Base-by-base conservation (phyloP, 2,329 filamentous ascomycete species). In the Blastomyces silverae region DNA sequence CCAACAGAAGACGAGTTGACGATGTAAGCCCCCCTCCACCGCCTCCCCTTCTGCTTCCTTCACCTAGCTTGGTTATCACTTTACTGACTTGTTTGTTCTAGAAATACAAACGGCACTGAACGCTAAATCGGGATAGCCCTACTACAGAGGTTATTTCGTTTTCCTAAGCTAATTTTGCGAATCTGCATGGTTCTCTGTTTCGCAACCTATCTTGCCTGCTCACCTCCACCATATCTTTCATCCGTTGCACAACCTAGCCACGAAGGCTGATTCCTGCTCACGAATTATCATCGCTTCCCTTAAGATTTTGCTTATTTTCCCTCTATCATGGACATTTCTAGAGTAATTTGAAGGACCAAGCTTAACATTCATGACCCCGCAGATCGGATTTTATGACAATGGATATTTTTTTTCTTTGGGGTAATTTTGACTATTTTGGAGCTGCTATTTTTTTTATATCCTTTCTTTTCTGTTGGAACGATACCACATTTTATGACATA, bases 1-100 rank as follows among this genome's bases (percentile, higher is more conserved):
- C 87, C 67, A 92, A 96, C 73, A 80, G 89, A 73, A 84, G 90
- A 71, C 87, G 89, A 73, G 87, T 92, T 73, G 90, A 96, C 71
- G 92, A 97, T 82, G 93, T 96, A 80, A 85, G 91, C 87, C 59
- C n/a, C 20, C 39, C 4, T 63, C 44, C 62, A 11, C 22, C 39
- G 46, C n/a, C 25, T 28, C 25, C 4, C 37, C 37, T 34, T 44
- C 37, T 44, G 20, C 61, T 48, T 37, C 20, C 11, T 57, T 37
- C 4, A 22, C 20, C 7, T 44, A n/a, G 59, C 10, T 53, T 52
- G 1, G 22, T 1, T 53, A 17, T 13, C 13, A 44, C 28, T 42
- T 37, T 58, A 58, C 37, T 59, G 11, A 57, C 22, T 31, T 31
- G 13, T 63, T 17, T 34, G 44, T 10, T 64, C 44, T 65, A 79